Conservation (phyloP, 352 stramenopile genomes). For the Stramenopiles sp. region DNA sequence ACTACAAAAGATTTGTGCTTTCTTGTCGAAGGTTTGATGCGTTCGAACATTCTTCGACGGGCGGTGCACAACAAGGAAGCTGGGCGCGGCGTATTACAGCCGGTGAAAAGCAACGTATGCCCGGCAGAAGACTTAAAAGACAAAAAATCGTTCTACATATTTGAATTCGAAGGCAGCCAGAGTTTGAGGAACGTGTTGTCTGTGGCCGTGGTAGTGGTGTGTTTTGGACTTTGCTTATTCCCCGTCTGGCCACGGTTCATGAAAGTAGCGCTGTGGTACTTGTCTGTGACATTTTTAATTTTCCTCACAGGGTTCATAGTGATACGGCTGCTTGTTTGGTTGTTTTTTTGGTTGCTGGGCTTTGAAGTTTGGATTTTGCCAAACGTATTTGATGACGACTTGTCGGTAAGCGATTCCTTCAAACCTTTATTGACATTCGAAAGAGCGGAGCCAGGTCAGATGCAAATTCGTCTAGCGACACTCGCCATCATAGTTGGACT, state of each 20-base stretch:
- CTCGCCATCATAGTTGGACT: conserved; percentile 78
- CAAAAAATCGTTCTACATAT: conserved; percentile 98
- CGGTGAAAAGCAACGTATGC: no score
- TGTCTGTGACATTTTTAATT: conserved; percentile 93
- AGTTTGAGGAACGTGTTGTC: conserved; percentile 92
- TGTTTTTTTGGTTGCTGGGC: conserved; percentile 78
- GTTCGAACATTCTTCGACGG: no score
- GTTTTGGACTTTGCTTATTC: conserved; percentile 91
- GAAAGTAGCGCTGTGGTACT: conserved; percentile 93
- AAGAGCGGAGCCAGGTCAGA: conserved; percentile 60
- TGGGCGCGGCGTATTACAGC: no score
- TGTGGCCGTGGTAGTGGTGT: conserved; percentile 82
- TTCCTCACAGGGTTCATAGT: conserved; percentile 92
- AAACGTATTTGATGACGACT: conserved; percentile 95
- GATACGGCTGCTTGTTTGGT: conserved; percentile 79
- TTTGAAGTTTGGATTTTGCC: conserved; percentile 96
- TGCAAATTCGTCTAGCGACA: conserved; percentile 76
- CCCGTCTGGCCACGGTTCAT: conserved; percentile 96
- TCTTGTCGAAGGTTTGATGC: no score
- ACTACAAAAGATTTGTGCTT: no score
- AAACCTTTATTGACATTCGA: conserved; percentile 72
- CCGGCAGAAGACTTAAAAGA: no score
- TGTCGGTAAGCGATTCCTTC: conserved; percentile 93
- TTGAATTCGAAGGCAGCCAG: conserved; percentile 95
- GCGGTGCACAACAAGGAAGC: no score